Percentiles rank a stretch among this genome's conserved stretches.
These are phyloP conservation scores for Chlamydomonas sphaeroides DNA, from an alignment of 139 green algal species.

Conservation along the genomic window DNA sequence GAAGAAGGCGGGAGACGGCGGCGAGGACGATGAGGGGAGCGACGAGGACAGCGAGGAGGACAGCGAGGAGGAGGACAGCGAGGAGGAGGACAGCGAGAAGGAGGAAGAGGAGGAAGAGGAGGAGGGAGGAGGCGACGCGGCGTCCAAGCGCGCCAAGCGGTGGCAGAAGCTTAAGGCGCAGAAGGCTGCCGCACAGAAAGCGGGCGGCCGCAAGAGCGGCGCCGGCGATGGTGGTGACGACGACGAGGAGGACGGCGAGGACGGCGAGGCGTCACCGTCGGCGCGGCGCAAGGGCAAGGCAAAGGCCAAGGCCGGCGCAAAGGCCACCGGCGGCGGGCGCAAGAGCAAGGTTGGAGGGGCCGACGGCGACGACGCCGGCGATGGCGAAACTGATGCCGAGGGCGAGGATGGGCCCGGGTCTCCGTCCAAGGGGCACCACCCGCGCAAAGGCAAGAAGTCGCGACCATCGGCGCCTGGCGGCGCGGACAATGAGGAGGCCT, in stretches of 20 bases:
- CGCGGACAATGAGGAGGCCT: neutral
- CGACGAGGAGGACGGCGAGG: neutral
- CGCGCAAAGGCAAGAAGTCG: no score
- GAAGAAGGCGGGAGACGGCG: neutral
- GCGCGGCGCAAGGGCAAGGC: neutral
- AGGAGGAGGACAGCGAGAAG: neutral
- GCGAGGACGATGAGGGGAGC: neutral
- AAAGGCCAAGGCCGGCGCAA: neutral
- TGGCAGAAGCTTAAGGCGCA: neutral
- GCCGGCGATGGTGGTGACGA: neutral
- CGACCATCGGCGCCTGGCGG: no score
- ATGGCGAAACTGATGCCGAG: neutral
- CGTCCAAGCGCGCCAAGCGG: no score
- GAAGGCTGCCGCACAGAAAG: neutral
- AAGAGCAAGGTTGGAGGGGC: neutral
- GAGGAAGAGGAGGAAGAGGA: neutral
- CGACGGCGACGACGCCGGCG: no score
- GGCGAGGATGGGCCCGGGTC: no score
- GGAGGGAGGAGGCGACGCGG: neutral
- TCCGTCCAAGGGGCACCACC: no score
- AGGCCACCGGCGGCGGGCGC: no score
- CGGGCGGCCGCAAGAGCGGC: neutral
- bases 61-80: neutral
- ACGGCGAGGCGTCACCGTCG: neutral
- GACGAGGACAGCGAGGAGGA: slow-evolving; percentile 10